Evolutionary conservation across 495 filamentous ascomycete species (phyloP).

Genomic region (Usnea hakonensis): DNA sequence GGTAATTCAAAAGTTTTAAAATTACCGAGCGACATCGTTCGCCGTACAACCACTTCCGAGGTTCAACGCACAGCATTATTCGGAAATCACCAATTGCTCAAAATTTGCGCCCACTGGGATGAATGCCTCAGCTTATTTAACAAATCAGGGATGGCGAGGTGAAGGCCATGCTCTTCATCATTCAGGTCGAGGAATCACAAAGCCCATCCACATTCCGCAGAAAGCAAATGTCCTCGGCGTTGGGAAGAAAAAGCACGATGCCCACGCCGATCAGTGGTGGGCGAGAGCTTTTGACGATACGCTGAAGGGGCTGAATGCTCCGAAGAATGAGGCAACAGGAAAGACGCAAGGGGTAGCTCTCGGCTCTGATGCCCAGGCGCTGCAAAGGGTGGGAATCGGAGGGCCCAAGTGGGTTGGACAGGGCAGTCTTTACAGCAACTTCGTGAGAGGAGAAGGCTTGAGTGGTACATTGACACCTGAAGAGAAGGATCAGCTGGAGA

Average conservation of each 20-base stretch:
- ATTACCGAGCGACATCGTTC: no score
- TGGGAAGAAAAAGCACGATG: slow-evolving; percentile 50
- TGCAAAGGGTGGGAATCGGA: slow-evolving; percentile 42
- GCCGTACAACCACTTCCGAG: no score
- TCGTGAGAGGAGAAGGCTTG: slow-evolving; percentile 67
- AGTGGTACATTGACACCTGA: slow-evolving; percentile 52
- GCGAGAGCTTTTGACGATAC: slow-evolving; percentile 71
- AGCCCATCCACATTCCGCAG: slow-evolving; percentile 59
- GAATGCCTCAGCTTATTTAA: slow-evolving; percentile 63
- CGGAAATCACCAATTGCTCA: not conserved
- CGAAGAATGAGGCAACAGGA: slow-evolving; percentile 33
- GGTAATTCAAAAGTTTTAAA: no score
- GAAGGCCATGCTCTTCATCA: slow-evolving; percentile 66
- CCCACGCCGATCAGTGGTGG: slow-evolving; percentile 72
- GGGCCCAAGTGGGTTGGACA: slow-evolving; percentile 34
- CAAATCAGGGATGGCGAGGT: slow-evolving; percentile 71
- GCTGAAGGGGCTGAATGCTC: slow-evolving; percentile 59
- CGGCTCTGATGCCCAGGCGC: slow-evolving; percentile 4
- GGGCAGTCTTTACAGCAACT: slow-evolving; percentile 70
- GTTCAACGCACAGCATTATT: no score
- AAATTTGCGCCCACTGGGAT: slow-evolving; percentile 32
- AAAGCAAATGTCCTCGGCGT: slow-evolving; percentile 64
- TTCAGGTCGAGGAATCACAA: slow-evolving; percentile 55
- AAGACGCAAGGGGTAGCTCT: slow-evolving; percentile 34
- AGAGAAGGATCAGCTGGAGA: slow-evolving; percentile 3